These are phyloP conservation scores for Pichia sp. DNA, from an alignment of 1,139 yeast species.

Conservation along the genomic window DNA sequence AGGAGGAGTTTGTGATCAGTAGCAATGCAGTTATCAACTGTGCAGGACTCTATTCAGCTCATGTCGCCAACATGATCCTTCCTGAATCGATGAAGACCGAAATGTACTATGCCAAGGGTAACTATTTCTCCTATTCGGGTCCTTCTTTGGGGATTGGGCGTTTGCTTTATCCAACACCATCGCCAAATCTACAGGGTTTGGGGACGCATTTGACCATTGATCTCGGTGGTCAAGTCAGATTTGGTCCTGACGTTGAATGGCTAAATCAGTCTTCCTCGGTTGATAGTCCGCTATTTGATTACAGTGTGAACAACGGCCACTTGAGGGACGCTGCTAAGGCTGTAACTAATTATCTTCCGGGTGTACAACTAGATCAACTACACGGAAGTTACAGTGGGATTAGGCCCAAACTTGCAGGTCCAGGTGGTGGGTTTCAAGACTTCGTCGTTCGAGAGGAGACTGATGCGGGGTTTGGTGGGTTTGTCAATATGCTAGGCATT, in stretches of 20 bases:
- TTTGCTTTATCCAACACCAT: conserved; percentile 65
- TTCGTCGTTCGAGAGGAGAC: conserved; percentile 60
- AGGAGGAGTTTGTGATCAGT: conserved; percentile 39
- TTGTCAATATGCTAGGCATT: conserved; percentile 71
- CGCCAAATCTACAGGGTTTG: conserved; percentile 61
- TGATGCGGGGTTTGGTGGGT: conserved; percentile 43
- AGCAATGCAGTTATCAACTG: conserved; percentile 61
- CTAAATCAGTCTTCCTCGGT: conserved; percentile 42
- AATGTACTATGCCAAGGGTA: conserved; percentile 76
- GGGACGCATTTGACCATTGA: conserved; percentile 88
- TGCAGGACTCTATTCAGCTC: conserved; percentile 73
- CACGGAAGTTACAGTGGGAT: conserved; percentile 74
- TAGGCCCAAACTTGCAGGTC: conserved; percentile 62
- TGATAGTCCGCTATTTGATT: not conserved
- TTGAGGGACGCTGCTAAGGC: conserved; percentile 51
- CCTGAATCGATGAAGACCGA: conserved; percentile 46
- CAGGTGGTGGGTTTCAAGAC: conserved; percentile 53
- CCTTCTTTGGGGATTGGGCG: conserved; percentile 34
- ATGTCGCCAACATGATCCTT: conserved; percentile 57
- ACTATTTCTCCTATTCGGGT: conserved; percentile 55
- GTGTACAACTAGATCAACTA: conserved; percentile 42
- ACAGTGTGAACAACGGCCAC: conserved; percentile 37
- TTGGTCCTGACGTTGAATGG: conserved; percentile 92
- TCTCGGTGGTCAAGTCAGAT: conserved; percentile 69
- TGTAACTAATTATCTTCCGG: conserved; percentile 57